Evolutionary conservation across 306 rosid genomes (phyloP).

Genomic region (Lagenaria siceraria): DNA sequence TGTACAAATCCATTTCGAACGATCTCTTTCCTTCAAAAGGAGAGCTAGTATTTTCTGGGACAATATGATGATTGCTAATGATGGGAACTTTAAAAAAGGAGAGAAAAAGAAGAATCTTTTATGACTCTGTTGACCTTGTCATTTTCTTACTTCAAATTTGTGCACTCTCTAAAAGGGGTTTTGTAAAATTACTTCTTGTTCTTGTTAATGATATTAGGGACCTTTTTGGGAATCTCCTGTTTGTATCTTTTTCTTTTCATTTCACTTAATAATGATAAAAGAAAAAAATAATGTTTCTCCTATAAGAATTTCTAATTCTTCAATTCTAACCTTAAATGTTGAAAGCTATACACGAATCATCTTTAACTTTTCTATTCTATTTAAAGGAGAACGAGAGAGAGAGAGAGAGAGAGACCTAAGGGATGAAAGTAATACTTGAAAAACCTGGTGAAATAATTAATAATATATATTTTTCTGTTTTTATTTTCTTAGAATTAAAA

Average conservation of each 20-base stretch:
- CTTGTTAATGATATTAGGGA: background rate
- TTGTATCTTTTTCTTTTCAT: background rate
- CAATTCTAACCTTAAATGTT: background rate
- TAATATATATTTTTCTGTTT: background rate
- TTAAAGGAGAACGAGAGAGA: background rate
- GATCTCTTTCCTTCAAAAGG: background rate
- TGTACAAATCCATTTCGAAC: background rate
- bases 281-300: background rate
- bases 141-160: background rate
- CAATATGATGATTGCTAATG: slow-evolving; percentile 2
- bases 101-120: slow-evolving; percentile 2
- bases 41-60: background rate
- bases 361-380: background rate
- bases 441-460: background rate
- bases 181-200: background rate
- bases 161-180: background rate
- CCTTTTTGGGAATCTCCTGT: background rate
- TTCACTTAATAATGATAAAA: background rate
- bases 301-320: background rate
- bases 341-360: background rate
- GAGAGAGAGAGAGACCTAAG: background rate
- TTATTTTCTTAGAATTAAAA: background rate
- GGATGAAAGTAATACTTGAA: background rate
- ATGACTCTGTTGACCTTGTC: background rate
- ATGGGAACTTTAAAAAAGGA: slow-evolving; percentile 3